A percentile compares a stretch with the other conserved stretches of the same genome.
phyloP scores from a whole-genome alignment of 257 asterid genomes.

The Solanum bukasovii region DNA sequence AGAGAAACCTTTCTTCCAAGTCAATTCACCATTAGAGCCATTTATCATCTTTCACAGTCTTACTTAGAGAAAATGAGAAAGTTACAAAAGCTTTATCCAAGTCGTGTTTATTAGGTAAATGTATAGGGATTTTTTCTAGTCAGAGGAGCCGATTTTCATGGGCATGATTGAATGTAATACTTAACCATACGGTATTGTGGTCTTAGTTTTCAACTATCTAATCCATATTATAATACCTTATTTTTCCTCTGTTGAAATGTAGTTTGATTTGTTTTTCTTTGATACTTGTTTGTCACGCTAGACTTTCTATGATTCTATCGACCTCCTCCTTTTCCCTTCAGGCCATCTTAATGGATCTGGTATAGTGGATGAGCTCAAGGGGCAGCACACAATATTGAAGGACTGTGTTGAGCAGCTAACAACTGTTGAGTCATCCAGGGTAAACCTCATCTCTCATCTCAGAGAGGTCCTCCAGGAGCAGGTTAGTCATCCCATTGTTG shows the following conservation, averaged over 20 bases:
- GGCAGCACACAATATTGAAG: slow-evolving; percentile 51
- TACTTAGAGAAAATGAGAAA: neutral
- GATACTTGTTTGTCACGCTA: neutral
- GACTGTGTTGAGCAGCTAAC: slow-evolving; percentile 65
- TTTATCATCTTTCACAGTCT: neutral
- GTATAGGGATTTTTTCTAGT: neutral
- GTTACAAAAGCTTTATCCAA: neutral
- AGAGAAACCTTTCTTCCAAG: neutral
- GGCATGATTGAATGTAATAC: neutral
- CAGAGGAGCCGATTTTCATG: neutral
- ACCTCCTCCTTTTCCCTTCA: neutral
- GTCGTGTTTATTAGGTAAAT: neutral
- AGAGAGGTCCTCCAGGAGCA: slow-evolving; percentile 79
- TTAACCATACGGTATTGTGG: neutral
- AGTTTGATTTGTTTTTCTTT: neutral
- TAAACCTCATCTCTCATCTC: slow-evolving; percentile 57
- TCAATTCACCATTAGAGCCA: neutral
- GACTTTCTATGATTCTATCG: neutral
- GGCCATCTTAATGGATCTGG: slow-evolving; percentile 31
- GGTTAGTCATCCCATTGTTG: slow-evolving; percentile 27
- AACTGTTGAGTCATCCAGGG: slow-evolving; percentile 56
- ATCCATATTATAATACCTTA: neutral
- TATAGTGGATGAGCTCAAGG: slow-evolving; percentile 58
- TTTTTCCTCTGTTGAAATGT: neutral
- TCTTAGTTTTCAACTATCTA: neutral